A percentile compares a stretch with the other conserved stretches of the same genome.
Conservation (phyloP, 148 eudicot species). For the Heliosperma pusillum region DNA sequence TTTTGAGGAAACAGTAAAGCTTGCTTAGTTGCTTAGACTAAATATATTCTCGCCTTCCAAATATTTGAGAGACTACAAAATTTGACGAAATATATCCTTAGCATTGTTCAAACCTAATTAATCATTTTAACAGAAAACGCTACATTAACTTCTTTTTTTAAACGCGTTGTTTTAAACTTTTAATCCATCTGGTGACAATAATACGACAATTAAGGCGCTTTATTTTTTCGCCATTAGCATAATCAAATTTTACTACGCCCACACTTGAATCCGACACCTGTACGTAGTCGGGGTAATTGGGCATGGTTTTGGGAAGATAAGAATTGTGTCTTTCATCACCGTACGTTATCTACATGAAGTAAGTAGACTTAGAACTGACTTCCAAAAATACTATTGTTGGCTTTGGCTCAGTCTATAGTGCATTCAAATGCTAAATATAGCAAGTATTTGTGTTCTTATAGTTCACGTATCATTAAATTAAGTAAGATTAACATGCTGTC, state of each 20-base stretch:
- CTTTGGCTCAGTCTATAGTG: neutral
- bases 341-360: neutral
- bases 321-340: conserved; percentile 5
- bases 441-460: conserved; percentile 1
- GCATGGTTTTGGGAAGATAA: conserved; percentile 6
- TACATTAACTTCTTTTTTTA: too few relatives aligned
- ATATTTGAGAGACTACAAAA: too few relatives aligned
- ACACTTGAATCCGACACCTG: too few relatives aligned
- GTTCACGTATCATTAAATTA: neutral
- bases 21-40: too few relatives aligned
- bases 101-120: neutral
- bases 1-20: conserved; percentile 13
- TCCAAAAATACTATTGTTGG: neutral
- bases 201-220: too few relatives aligned
- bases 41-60: neutral
- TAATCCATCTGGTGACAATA: too few relatives aligned
- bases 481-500: neutral
- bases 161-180: neutral
- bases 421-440: neutral
- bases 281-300: too few relatives aligned
- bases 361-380: neutral
- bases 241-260: too few relatives aligned
- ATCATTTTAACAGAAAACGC: neutral
- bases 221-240: too few relatives aligned
- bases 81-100: too few relatives aligned